A percentile compares a stretch with the other conserved stretches of the same genome.
Conservation (phyloP, 306 rosid species). For the Cucumis cinereus region DNA sequence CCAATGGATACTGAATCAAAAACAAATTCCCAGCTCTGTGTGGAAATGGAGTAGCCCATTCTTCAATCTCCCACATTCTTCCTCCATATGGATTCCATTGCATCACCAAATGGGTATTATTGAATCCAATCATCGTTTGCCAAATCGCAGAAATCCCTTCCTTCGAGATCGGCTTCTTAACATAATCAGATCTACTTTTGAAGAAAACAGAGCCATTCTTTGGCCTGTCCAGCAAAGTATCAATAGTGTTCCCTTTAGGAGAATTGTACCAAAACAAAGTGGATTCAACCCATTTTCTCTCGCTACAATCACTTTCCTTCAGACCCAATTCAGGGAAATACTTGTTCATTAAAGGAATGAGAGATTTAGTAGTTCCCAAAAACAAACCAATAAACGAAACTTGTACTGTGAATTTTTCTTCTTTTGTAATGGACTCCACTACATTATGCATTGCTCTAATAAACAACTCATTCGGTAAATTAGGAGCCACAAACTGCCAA, state of each 20-base stretch:
- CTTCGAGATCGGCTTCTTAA: slow-evolving; percentile 36
- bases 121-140: slow-evolving; percentile 38
- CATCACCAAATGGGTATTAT: slow-evolving; percentile 28
- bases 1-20: slow-evolving; percentile 32
- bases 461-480: slow-evolving; percentile 25
- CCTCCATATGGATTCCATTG: slow-evolving; percentile 55
- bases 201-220: slow-evolving; percentile 28
- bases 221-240: slow-evolving; percentile 32
- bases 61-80: slow-evolving; percentile 34
- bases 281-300: slow-evolving; percentile 42
- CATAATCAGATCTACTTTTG: slow-evolving; percentile 52
- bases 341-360: slow-evolving; percentile 25
- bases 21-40: slow-evolving; percentile 57
- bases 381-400: slow-evolving; percentile 39
- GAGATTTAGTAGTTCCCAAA: slow-evolving; percentile 25
- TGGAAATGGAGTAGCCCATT: slow-evolving; percentile 51
- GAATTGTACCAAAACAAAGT: slow-evolving; percentile 35
- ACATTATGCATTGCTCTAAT: slow-evolving; percentile 19
- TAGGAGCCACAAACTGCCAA: slow-evolving; percentile 61
- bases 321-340: slow-evolving; percentile 49
- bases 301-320: slow-evolving; percentile 23
- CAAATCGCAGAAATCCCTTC: slow-evolving; percentile 35
- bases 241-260: slow-evolving; percentile 22
- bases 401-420: slow-evolving; percentile 27
- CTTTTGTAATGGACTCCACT: slow-evolving; percentile 20